Evolutionary conservation across 306 rosid species (phyloP).

Genomic region (Styphnolobium japonicum): DNA sequence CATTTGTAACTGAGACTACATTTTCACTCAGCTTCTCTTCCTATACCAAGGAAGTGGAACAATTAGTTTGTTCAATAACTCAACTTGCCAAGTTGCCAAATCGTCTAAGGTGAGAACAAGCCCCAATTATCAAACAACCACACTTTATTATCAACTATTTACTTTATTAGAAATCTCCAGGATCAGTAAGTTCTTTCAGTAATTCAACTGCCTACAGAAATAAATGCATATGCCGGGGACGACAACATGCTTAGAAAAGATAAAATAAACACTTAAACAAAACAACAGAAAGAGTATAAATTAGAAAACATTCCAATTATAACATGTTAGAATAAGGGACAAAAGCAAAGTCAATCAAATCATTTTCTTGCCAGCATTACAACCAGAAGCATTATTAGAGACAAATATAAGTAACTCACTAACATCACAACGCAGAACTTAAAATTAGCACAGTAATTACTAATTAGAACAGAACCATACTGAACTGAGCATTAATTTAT

Average conservation of each 20-base stretch:
- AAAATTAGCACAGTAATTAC: neutral
- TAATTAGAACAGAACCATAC: neutral
- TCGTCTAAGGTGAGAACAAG: neutral
- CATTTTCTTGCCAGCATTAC: neutral
- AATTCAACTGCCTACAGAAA: neutral
- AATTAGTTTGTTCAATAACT: neutral
- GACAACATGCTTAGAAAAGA: neutral
- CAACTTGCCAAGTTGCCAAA: neutral
- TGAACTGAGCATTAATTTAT: neutral
- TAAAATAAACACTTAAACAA: neutral
- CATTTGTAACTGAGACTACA: neutral
- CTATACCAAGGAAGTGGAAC: neutral
- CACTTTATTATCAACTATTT: neutral
- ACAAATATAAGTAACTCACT: neutral
- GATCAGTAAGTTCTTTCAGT: neutral
- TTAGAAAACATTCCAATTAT: neutral
- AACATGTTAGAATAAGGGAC: neutral
- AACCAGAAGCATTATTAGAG: neutral
- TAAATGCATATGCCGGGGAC: neutral
- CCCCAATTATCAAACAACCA: neutral
- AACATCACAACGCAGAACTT: neutral
- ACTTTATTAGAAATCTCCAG: neutral
- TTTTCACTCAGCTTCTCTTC: neutral
- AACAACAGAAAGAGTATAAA: neutral
- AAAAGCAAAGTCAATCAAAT: neutral